phyloP scores from a whole-genome alignment of 345 rosid genomes.

The Syzygium grande region DNA sequence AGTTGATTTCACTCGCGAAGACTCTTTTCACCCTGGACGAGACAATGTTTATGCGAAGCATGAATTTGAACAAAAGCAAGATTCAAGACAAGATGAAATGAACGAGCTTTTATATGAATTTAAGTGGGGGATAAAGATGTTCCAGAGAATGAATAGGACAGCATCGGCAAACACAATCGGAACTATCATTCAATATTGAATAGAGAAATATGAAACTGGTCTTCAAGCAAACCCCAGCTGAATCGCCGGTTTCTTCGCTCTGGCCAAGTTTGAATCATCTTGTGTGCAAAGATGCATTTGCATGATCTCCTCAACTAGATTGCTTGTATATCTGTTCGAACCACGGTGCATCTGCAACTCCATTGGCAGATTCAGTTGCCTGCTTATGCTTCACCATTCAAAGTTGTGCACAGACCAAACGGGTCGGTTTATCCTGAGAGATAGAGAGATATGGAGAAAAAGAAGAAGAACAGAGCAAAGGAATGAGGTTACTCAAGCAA shows the following conservation, averaged over 20 bases:
- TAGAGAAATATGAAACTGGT: not conserved
- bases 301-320: not conserved
- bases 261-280: not conserved
- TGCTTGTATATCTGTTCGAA: not conserved
- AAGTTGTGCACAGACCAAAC: not conserved
- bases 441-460: not conserved
- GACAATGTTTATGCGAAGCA: not conserved
- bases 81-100: not conserved
- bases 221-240: not conserved
- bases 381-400: not conserved
- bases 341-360: not conserved
- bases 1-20: not conserved
- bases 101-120: not conserved
- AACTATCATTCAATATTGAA: not conserved
- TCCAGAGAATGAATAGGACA: not conserved
- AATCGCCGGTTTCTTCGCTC: not conserved
- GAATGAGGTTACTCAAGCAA: not conserved
- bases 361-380: not conserved
- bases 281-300: not conserved
- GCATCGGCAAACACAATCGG: not conserved
- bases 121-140: not conserved
- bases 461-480: not conserved
- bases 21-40: not conserved
- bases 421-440: not conserved
- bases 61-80: not conserved